These are phyloP conservation scores for Phytophthora tubulina DNA, from an alignment of 352 stramenopile genomes.

Conservation along the genomic window DNA sequence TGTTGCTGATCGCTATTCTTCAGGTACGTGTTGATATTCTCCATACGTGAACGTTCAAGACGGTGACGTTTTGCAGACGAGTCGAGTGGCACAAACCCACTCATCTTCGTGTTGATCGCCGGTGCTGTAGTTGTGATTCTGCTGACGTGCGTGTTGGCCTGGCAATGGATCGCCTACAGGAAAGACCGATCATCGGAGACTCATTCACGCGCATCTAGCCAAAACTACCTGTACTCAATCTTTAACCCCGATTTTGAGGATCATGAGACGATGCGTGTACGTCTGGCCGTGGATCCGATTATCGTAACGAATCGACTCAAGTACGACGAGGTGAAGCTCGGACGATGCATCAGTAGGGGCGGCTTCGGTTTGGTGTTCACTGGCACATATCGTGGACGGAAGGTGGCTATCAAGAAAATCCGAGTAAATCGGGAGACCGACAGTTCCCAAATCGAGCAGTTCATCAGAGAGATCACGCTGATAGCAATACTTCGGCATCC, in stretches of 20 bases:
- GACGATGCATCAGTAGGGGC: conserved; percentile 45
- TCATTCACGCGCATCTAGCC: conserved; percentile 11
- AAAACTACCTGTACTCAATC: conserved; percentile 32
- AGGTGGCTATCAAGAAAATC: conserved; percentile 61
- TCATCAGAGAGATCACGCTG: conserved; percentile 55
- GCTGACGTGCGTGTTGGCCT: conserved; percentile 33
- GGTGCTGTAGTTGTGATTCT: conserved; percentile 39
- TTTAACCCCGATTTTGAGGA: conserved; percentile 32
- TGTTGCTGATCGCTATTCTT: conserved; percentile 19
- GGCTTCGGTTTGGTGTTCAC: conserved; percentile 58
- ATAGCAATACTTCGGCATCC: conserved; percentile 50
- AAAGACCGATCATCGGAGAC: conserved; percentile 28
- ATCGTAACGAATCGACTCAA: conserved; percentile 50
- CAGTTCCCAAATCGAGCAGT: conserved; percentile 39
- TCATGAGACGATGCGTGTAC: conserved; percentile 44
- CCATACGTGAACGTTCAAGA: not conserved
- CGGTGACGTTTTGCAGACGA: not conserved
- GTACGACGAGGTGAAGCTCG: conserved; percentile 54
- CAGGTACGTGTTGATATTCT: conserved; percentile 23
- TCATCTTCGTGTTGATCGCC: conserved; percentile 37
- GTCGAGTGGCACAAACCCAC: conserved; percentile 17
- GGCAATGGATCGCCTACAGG: conserved; percentile 33
- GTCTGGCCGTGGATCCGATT: conserved; percentile 47
- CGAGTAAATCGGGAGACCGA: conserved; percentile 34
- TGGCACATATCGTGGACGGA: conserved; percentile 40